Base-by-base conservation (phyloP, 2,329 filamentous ascomycete species). In the Penicillium frequentans region DNA sequence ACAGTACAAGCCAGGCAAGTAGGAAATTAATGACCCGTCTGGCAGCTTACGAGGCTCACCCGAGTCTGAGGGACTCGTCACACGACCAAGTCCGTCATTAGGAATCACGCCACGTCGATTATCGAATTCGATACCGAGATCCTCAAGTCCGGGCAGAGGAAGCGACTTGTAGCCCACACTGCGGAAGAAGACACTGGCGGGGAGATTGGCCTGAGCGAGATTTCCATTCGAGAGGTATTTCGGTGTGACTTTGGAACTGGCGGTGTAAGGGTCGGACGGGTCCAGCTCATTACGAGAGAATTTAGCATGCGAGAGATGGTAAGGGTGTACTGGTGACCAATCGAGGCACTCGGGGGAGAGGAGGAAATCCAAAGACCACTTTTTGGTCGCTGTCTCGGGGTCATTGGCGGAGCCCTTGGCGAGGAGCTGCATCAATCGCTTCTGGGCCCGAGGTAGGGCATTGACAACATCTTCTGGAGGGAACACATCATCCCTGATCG, bases 121-220 rank as follows among this genome's bases (percentile, higher is more conserved):
- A 70, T 98, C 87, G 68, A 99, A 99, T 9, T 87, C 85, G 44
- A 97, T 86, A 2, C 87, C 88, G 0, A 93, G 77, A 5, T 89
- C 84, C 8, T 73, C 74, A 62, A 98, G 88, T 0, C 91, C 93
- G 0, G 86, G 82, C 0, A 99, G 77, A 0, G 91, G 81, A 31
- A 88, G 82, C 0, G 92, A 93, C 66, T 91, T 91, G 77, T 99
- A 99, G 7, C 95, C 95, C 44, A 99, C 93, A n/a, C 91, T 96
- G 19, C 92, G 86, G 76, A 99, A 97, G 16, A 91, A 92, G 4
- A 93, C 71, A 6, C 86, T 82, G 0, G 91, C 86, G 0, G 85
- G 80, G 5, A 96, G 65, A 4, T 81, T 72, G 3, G 82, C 57
- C 2, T 76, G 68, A 4, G 73, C 73, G 3, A 66, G 77, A 58